Base-by-base conservation (phyloP, 2,329 filamentous ascomycete species). In the Xylariales sp. region DNA sequence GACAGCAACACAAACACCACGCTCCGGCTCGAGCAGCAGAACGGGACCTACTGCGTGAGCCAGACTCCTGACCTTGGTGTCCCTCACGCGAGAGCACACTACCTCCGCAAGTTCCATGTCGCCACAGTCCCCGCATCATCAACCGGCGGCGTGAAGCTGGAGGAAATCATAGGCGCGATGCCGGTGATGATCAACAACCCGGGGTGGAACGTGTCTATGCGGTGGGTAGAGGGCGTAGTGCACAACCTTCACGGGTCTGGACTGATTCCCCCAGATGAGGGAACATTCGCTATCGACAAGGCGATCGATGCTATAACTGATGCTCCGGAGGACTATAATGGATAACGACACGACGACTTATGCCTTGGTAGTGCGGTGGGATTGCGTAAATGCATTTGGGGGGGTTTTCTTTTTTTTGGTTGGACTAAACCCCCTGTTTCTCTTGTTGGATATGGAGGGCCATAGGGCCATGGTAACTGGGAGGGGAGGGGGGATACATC, bases 1-100 rank as follows among this genome's bases (percentile, higher is more conserved):
- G 54, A 54, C 24, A 45, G 51, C 42, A 50, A 54, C 40, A 51
- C 38, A 24, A 56, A 55, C 43, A 49, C 55, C 42, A 56, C 52
- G 23, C 51, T 57, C 32, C 53, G 47, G 40, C 45, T 59, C 30
- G 45, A 50, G 35, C 54, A 54, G 18, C 46, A 49, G 21, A 36
- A 52, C 24, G 54, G 54, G 11, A 46, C 40, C 17, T 55, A 55
- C 18, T 40, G 45, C 16, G 46, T 53, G 17, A 30, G 40, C 47
- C 17, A 51, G 55, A 40, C 32, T 46, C 19, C 51, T 48, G 52
- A 51, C 54, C 37, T 47, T 50, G 38, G 40, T 48, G 11, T 39
- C 39, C 27, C 47, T 53, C 6, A 52, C 50, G 39, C 45, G 33
- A 49, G 53, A 37, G 52, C 48, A 3, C 45, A 54, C 33, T 59